These are phyloP conservation scores for Camellia sinensis DNA, from an alignment of 148 eudicot genomes.

Conservation along the genomic window DNA sequence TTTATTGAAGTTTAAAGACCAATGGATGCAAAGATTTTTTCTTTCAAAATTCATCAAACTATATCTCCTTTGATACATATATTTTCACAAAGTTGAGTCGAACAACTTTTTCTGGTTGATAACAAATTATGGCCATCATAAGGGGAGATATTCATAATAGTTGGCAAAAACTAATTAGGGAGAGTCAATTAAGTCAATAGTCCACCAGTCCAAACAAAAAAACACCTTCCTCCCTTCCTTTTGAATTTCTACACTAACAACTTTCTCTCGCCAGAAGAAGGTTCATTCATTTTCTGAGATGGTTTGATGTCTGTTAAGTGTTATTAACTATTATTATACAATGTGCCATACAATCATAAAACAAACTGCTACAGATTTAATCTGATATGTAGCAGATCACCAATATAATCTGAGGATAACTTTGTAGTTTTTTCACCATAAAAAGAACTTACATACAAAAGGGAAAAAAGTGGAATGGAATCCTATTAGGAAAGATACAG, in stretches of 20 bases:
- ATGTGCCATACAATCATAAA: background rate
- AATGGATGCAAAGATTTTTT: too few species aligned
- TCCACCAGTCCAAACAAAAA: background rate
- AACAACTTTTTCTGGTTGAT: background rate
- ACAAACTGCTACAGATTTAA: background rate
- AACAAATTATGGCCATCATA: background rate
- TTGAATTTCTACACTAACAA: background rate
- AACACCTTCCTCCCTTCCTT: background rate
- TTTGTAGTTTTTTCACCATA: background rate
- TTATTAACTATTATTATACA: background rate
- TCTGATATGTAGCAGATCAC: background rate
- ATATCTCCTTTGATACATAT: background rate
- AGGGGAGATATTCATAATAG: background rate
- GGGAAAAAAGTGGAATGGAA: background rate
- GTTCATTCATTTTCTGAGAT: background rate
- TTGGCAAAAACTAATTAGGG: background rate
- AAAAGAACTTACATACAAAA: background rate
- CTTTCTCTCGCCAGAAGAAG: background rate
- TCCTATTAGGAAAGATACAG: background rate
- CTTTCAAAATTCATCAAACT: too few species aligned
- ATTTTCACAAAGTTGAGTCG: background rate
- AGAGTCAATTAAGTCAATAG: background rate
- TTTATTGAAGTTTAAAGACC: too few species aligned
- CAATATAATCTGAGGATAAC: background rate
- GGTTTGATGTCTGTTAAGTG: background rate